Percentiles rank a stretch among this genome's conserved stretches.
Evolutionary conservation across 495 filamentous ascomycete species (phyloP).

Genomic region (Penicillium tannophilum): DNA sequence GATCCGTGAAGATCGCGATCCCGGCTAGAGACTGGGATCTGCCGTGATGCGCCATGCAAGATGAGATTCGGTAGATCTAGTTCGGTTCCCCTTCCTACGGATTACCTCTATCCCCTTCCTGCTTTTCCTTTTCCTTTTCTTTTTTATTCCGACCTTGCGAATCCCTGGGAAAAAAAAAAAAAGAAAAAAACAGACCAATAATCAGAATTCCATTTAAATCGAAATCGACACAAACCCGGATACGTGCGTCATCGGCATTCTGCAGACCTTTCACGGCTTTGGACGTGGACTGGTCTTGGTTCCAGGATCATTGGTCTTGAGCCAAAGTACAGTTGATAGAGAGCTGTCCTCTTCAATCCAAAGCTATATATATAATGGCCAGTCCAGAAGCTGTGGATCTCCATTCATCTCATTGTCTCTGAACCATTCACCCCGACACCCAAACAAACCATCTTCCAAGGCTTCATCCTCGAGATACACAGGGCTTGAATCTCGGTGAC

Average conservation of each 20-base stretch:
- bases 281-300: constrained; percentile 13
- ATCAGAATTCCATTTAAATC: background rate
- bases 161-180: constrained; percentile 5
- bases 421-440: no score
- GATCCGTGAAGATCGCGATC: constrained; percentile 1
- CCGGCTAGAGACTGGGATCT: constrained; percentile 7
- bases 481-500: no score
- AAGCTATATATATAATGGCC: constrained; percentile 29
- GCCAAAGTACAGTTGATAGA: constrained; percentile 3
- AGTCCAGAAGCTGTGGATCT: constrained; percentile 6
- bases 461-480: background rate
- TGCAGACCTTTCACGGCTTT: constrained; percentile 19
- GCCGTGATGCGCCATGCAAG: constrained; percentile 3
- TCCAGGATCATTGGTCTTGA: background rate
- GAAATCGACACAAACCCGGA: constrained; percentile 7
- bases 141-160: background rate
- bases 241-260: constrained; percentile 26
- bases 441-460: background rate
- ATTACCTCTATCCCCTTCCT: constrained; percentile 9
- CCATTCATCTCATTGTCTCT: constrained; percentile 8
- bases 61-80: constrained; percentile 8
- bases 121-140: constrained; percentile 1
- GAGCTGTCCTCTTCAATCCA: background rate
- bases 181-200: background rate
- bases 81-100: constrained; percentile 1